Conservation (phyloP, 169 alveolate genomes). For the Neospora caninum region DNA sequence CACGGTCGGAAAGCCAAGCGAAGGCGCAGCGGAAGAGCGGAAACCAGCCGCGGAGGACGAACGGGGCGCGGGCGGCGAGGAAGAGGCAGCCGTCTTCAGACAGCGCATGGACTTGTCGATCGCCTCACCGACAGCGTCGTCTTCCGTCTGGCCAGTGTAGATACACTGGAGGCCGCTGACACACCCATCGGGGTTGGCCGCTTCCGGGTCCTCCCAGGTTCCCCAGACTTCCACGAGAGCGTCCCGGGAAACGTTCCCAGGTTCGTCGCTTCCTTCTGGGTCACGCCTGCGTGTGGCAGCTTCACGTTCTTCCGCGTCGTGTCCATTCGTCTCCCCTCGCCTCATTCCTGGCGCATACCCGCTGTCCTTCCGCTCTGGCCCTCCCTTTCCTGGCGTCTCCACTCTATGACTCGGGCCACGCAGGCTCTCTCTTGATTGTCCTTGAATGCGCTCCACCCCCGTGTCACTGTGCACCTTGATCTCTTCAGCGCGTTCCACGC, state of each 20-base stretch:
- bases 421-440: too few species aligned
- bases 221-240: slow-evolving; percentile 26
- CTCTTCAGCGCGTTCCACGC: background rate
- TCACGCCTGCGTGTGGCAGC: background rate
- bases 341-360: background rate
- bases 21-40: background rate
- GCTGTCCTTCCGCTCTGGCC: background rate
- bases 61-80: background rate
- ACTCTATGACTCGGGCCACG: too few species aligned
- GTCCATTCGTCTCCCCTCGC: background rate
- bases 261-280: background rate
- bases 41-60: background rate
- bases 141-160: slow-evolving; percentile 27
- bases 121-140: slow-evolving; percentile 38
- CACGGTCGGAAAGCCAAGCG: background rate
- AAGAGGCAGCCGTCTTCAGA: background rate
- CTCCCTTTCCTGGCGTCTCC: too few species aligned
- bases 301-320: background rate
- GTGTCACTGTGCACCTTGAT: too few species aligned
- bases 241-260: background rate
- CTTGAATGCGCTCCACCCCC: too few species aligned
- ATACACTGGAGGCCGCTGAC: slow-evolving; percentile 28
- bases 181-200: background rate
- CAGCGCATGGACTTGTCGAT: slow-evolving; percentile 26
- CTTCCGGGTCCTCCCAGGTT: background rate